These are phyloP conservation scores for Aspergillus affinis DNA, from an alignment of 495 filamentous ascomycete species.

Conservation along the genomic window DNA sequence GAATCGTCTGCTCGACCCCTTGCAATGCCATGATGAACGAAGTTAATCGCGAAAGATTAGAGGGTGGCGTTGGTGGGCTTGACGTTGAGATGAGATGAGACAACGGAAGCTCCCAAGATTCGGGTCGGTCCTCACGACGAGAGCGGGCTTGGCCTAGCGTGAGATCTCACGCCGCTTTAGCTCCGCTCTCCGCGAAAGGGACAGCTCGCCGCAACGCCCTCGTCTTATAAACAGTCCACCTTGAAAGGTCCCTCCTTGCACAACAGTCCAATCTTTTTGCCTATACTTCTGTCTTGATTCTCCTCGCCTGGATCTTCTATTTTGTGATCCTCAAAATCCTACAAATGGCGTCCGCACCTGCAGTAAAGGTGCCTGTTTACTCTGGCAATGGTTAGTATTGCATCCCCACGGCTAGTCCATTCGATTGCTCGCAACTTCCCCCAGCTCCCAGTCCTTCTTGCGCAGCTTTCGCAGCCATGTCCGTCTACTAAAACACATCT, in stretches of 20 bases:
- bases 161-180: constrained; percentile 30
- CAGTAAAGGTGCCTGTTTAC: constrained; percentile 47
- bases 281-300: background rate
- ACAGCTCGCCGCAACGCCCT: constrained; percentile 46
- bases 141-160: constrained; percentile 16
- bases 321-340: background rate
- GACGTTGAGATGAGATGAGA: constrained; percentile 7
- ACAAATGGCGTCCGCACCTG: constrained; percentile 30
- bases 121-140: constrained; percentile 21
- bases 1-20: constrained; percentile 88
- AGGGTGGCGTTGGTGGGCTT: constrained; percentile 8
- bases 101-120: constrained; percentile 19
- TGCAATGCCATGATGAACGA: constrained; percentile 68
- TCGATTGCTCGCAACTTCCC: constrained; percentile 11
- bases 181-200: constrained; percentile 39
- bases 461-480: background rate
- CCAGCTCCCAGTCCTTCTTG: constrained; percentile 2
- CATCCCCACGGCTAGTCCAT: constrained; percentile 17
- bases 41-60: constrained; percentile 4
- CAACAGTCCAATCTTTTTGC: background rate
- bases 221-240: constrained; percentile 11
- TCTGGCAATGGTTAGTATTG: constrained; percentile 44
- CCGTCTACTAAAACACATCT: background rate
- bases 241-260: background rate
- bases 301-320: background rate